phyloP scores from a whole-genome alignment of 495 filamentous ascomycete genomes.

The Poronia punctata region DNA sequence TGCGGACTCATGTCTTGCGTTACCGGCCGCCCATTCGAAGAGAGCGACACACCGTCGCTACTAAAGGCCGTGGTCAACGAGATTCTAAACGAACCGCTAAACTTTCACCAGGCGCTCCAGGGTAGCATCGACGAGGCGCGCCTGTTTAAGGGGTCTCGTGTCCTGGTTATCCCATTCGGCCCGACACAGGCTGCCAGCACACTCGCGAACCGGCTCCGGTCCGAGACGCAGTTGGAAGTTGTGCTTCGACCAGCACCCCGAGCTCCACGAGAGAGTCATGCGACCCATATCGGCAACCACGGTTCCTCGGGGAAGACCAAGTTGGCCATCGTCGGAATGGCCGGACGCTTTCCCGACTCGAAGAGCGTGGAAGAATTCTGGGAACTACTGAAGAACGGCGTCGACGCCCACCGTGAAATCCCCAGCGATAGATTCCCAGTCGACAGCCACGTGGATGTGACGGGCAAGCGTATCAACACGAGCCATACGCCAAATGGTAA shows the following conservation, averaged over 20 bases:
- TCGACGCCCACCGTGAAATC: conserved; percentile 51
- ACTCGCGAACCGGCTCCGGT: conserved; percentile 32
- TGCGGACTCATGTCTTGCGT: conserved; percentile 54
- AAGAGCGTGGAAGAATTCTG: conserved; percentile 60
- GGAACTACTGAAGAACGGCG: conserved; percentile 63
- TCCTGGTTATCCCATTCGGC: conserved; percentile 47
- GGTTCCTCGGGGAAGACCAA: conserved; percentile 33
- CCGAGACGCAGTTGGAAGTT: conserved; percentile 34
- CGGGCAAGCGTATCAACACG: conserved; percentile 70
- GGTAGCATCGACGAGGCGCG: conserved; percentile 41
- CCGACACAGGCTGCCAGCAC: conserved; percentile 43
- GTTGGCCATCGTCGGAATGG: conserved; percentile 71
- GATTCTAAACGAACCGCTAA: conserved; percentile 51
- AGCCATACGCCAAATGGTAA: conserved; percentile 80
- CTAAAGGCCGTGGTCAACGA: conserved; percentile 49
- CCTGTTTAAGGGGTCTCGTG: conserved; percentile 31
- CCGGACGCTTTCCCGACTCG: conserved; percentile 67
- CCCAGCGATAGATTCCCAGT: conserved; percentile 74
- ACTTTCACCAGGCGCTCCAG: conserved; percentile 51
- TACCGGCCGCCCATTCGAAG: conserved; percentile 40
- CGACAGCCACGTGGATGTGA: conserved; percentile 68
- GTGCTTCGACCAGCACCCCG: conserved; percentile 28
- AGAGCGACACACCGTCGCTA: conserved; percentile 41
- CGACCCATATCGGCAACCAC: conserved; percentile 35
- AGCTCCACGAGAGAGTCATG: conserved; percentile 25